A percentile compares a stretch with the other conserved stretches of the same genome.
Evolutionary conservation across 2,329 filamentous ascomycete genomes (phyloP).

Genomic region (Massarina eburnea): DNA sequence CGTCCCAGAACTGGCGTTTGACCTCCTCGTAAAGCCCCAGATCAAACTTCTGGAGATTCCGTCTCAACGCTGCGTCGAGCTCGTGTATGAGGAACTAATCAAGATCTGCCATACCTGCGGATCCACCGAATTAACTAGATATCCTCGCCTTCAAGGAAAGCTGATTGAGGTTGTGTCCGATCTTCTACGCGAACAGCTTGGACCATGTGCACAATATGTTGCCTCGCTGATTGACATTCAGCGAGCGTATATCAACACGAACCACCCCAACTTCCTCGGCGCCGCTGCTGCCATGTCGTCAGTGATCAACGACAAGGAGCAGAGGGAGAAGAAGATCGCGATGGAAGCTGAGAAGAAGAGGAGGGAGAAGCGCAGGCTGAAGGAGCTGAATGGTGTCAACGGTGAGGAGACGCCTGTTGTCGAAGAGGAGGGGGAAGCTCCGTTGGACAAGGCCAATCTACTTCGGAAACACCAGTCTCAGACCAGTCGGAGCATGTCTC

Average conservation of each 20-base stretch:
- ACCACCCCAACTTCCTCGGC: slow-evolving; percentile 97
- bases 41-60: slow-evolving; percentile 96
- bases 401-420: slow-evolving; percentile 64
- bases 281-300: slow-evolving; percentile 97
- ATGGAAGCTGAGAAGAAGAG: slow-evolving; percentile 82
- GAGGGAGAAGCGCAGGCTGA: slow-evolving; percentile 77
- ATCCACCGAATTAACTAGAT: slow-evolving; percentile 88
- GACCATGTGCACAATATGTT: slow-evolving; percentile 86
- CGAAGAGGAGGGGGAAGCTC: slow-evolving; percentile 60
- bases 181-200: slow-evolving; percentile 85
- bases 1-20: slow-evolving; percentile 96
- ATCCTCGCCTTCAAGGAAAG: slow-evolving; percentile 90
- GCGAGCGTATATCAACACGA: slow-evolving; percentile 98
- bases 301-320: slow-evolving; percentile 91
- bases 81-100: slow-evolving; percentile 98
- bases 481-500: slow-evolving; percentile 77
- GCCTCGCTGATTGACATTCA: slow-evolving; percentile 97
- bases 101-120: slow-evolving; percentile 99
- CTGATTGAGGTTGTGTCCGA: slow-evolving; percentile 98
- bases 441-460: slow-evolving; percentile 58
- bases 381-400: slow-evolving; percentile 71
- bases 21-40: slow-evolving; percentile 95
- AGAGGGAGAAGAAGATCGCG: slow-evolving; percentile 82
- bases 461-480: slow-evolving; percentile 64
- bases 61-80: slow-evolving; percentile 92